Base-by-base conservation (phyloP, 2,329 filamentous ascomycete genomes). In the Aspergillus sp. region DNA sequence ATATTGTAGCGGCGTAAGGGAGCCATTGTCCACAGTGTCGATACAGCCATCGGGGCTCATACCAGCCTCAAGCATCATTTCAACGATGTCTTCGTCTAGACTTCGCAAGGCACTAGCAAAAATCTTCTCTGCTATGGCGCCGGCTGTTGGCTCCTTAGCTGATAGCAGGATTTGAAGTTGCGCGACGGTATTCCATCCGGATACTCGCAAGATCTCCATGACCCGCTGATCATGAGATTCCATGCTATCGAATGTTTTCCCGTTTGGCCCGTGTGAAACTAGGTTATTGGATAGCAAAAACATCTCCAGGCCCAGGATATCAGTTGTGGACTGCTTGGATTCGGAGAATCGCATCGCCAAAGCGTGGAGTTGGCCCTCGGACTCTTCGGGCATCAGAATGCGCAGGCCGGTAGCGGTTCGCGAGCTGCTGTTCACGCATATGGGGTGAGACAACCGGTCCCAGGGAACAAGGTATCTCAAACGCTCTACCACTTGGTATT, bases 261-360 rank as follows among this genome's bases (percentile, higher is more conserved):
- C 17, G 2, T 23, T 5, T 4, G 43, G 14, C n/a, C 27, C 54
- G 23, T 53, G 44, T 9, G 39, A 31, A 2, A 51, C 11, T 23
- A 66, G 17, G 24, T 62, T 64, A 17, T 64, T 63, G 5, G 62
- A 66, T 6, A 66, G 33, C n/a, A 60, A 23, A 39, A 56, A 60
- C 11, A 56, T 33, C 12, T 58, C 59, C 15, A 62, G 23, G 12
- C 12, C 40, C 21, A 54, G n/a, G 14, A 1, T 44, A 23, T 57
- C 58, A 19, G 33, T 15, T 4, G 19, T n/a, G 1, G 43, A 48
- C 6, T 49, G 39, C 14, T 17, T 17, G 4, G 33, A 43, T 11
- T 45, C 52, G 41, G 24, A 39, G 24, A 57, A 41, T 1, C 33
- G n/a, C 11, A n/a, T 39, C 11, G 50, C 50, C 11, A 54, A 21